These are phyloP conservation scores for Talaromyces amestolkiae DNA, from an alignment of 2,329 filamentous ascomycete species.

Conservation along the genomic window DNA sequence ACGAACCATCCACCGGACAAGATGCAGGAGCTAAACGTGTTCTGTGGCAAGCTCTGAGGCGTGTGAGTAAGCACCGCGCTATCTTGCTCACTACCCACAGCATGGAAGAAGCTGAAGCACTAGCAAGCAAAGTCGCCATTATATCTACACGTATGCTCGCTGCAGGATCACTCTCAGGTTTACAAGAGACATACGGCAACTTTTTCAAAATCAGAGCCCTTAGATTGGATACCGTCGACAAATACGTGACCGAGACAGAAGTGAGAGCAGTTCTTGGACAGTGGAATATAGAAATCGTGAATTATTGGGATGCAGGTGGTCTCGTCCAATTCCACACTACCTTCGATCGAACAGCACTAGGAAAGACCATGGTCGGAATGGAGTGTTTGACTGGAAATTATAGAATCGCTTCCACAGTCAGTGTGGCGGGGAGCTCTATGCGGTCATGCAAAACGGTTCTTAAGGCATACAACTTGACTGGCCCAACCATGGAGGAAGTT, in stretches of 20 bases:
- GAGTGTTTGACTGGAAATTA: not conserved
- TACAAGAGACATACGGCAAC: slow-evolving; percentile 1
- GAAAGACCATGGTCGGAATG: slow-evolving; percentile 2
- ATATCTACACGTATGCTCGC: slow-evolving; percentile 84
- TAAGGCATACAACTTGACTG: slow-evolving; percentile 5
- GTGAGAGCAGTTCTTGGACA: not conserved
- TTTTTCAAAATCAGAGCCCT: not conserved
- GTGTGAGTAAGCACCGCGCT: slow-evolving; percentile 72
- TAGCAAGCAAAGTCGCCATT: slow-evolving; percentile 81
- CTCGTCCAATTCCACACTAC: slow-evolving; percentile 5
- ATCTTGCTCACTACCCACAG: slow-evolving; percentile 87
- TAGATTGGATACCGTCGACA: not conserved
- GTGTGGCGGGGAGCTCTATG: not conserved
- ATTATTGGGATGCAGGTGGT: slow-evolving; percentile 7
- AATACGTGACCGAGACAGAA: not conserved
- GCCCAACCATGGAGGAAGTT: slow-evolving; percentile 9
- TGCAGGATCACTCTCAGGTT: slow-evolving; percentile 57
- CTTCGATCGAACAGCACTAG: not conserved
- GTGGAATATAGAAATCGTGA: not conserved
- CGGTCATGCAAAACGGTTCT: not conserved
- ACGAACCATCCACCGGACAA: slow-evolving; percentile 85
- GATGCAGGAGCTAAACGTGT: slow-evolving; percentile 87
- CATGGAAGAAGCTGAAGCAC: slow-evolving; percentile 92
- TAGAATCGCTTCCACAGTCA: not conserved
- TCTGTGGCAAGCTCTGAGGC: slow-evolving; percentile 84